A percentile compares a stretch with the other conserved stretches of the same genome.
These are phyloP conservation scores for Sarocladiaceae sp. DNA, from an alignment of 2,329 filamentous ascomycete species.

Conservation along the genomic window DNA sequence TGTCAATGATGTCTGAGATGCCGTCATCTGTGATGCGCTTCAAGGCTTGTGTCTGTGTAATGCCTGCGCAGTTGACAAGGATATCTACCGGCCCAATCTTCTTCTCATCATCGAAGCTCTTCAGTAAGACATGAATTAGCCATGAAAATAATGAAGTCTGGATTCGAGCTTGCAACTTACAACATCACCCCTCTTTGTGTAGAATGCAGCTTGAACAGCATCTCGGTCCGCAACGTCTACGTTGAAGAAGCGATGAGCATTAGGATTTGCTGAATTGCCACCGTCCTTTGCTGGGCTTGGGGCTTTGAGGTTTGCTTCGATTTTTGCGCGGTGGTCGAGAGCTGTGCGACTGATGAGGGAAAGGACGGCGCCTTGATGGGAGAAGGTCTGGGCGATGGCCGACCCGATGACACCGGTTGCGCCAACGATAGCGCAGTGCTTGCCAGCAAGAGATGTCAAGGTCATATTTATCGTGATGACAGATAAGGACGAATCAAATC, in stretches of 20 bases:
- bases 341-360: conserved; percentile 58
- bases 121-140: neutral
- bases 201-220: conserved; percentile 27
- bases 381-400: conserved; percentile 63
- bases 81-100: conserved; percentile 42
- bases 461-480: too few species aligned
- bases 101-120: conserved; percentile 4
- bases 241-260: conserved; percentile 28
- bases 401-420: conserved; percentile 67
- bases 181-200: conserved; percentile 1
- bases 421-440: conserved; percentile 61
- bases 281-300: conserved; percentile 14
- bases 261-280: neutral
- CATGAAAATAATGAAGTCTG: neutral
- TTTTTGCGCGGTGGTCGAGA: conserved; percentile 37
- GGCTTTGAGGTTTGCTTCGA: conserved; percentile 25
- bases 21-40: conserved; percentile 44
- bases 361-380: conserved; percentile 53
- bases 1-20: conserved; percentile 57
- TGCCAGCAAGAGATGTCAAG: conserved; percentile 35
- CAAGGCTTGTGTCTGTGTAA: conserved; percentile 64
- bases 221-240: conserved; percentile 26
- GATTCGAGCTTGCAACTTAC: too few species aligned
- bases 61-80: conserved; percentile 76
- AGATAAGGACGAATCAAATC: too few species aligned